Evolutionary conservation across 1,284 basidiomycete species (phyloP), one percentile per base, ranked within the genome.

Genomic region (Vanrija sp.): DNA sequence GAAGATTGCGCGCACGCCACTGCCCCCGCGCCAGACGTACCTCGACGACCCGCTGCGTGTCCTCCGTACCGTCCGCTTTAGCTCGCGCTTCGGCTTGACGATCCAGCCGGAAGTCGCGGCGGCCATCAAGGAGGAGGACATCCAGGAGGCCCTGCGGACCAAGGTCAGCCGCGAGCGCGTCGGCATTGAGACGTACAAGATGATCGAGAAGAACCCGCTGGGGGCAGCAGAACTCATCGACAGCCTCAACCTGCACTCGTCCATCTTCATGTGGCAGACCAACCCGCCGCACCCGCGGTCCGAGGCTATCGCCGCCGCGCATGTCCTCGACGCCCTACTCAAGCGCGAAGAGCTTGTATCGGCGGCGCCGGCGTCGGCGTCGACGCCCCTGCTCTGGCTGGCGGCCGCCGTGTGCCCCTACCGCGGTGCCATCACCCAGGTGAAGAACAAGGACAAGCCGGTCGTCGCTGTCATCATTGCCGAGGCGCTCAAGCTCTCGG

Each of bases 1-100:
- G 26, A 88, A 89, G 1, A 79, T 91, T 38, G 87, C 98, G 44
- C 83, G 96, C 15, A 98, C 96, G 1, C 96, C 96, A 0, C 77
- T 98, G 16, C 81, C 89, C 3, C 90, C 96, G 1, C 77, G 80
- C 57, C 84, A 91, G 69, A 99, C 96, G 0, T 98, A 98, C 70
- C 78, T 85, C 38, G 96, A 99, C 65, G 96, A 99, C 72, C 96
- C 96, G 3, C 78, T 99, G 7, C 85, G 96, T 3, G 85, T 98
- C 12, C 78, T 98, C 34, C 85, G 96, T 38, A 94, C 91, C 63
- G 79, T 98, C 16, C 82, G 96, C 52, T 99, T 99, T 72, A 87
- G 94, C 0, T 91, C 89, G 66, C 82, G 96, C 28, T 92, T 93
- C 71, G 86, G 87, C 10, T 96, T 95, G 67, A 77, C 81, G 15